Evolutionary conservation across 2,329 filamentous ascomycete species (phyloP), one percentile per base, ranked within the genome.

Genomic region (Penicillium fuscoglaucum): DNA sequence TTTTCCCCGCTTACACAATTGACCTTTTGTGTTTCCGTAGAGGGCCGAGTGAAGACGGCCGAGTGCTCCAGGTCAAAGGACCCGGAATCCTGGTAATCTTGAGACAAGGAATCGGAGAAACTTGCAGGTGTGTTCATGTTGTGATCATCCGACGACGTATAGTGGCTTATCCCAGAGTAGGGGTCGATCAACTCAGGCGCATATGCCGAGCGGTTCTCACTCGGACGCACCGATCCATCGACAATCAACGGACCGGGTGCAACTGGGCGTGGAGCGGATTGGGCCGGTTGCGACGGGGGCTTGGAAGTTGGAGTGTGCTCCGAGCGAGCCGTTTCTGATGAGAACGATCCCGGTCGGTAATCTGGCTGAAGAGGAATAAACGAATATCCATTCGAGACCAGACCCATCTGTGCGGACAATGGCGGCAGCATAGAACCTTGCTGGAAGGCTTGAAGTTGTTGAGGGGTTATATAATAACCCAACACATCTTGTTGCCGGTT

Each of bases 381-480:
- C 40, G 75, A 67, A 37, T 76, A 72, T 46, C 75, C 73, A 52
- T 75, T 74, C 19, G 74, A 68, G 6, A 73, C 70, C 28, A 78
- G 63, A 10, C 77, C 76, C 49, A 73, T 71, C n/a, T 71, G 70
- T 8, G 73, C 63, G 13, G 76, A 68, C 10, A 77, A 59, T 17
- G 76, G 73, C 21, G 76, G 73, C 19, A 76, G 59, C 59, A 76
- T 71, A 6, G 71, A 65, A 33, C 70, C 74, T 26, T 77, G 74
- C 54, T 76, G 74, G 61, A 76, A 76, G 15, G 73, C 63, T 54
- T 77, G 74, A 45, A 77, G 60, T 49, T 78, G 78, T 26, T 77
- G 75, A 13, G 78, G 76, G 46, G 74, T 76, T 40, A 80, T 64
- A 62, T 79, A 80, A 63, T 81, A 81, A 24, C 77, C 74, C 60